These are phyloP conservation scores for Domatiomyces catenatus DNA, from an alignment of 2,329 filamentous ascomycete genomes.

Conservation along the genomic window DNA sequence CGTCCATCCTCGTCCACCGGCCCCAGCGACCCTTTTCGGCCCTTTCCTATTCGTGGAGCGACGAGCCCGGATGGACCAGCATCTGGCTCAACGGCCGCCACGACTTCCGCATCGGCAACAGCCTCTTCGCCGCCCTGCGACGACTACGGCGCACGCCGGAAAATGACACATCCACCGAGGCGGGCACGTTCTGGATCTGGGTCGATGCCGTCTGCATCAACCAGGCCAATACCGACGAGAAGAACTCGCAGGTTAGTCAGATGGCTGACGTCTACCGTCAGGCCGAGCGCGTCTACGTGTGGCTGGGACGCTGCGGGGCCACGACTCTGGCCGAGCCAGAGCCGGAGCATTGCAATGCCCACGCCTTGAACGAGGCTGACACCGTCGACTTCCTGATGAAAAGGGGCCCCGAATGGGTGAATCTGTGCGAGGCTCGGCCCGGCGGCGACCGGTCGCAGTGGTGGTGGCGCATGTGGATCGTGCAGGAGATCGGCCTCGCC, in stretches of 20 bases:
- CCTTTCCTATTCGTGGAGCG: no score
- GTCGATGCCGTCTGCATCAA: slow-evolving; percentile 16
- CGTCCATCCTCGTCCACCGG: no score
- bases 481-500: slow-evolving; percentile 9
- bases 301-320: slow-evolving; percentile 4
- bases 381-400: background rate
- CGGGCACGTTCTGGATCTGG: slow-evolving; percentile 6
- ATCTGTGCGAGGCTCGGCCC: background rate
- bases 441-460: slow-evolving; percentile 1
- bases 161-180: no score
- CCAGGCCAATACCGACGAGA: slow-evolving; percentile 14
- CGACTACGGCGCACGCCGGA: no score
- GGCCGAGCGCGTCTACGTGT: slow-evolving; percentile 4
- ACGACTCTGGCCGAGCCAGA: background rate
- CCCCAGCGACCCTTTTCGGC: no score
- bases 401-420: background rate
- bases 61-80: no score
- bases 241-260: slow-evolving; percentile 11
- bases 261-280: slow-evolving; percentile 11
- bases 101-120: no score
- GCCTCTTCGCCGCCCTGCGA: no score
- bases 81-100: no score
- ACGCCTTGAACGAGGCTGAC: background rate
- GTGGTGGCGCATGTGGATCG: slow-evolving; percentile 7
- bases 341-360: background rate